Base-by-base conservation (phyloP, 495 filamentous ascomycete genomes). In the Penicillium paradoxum region DNA sequence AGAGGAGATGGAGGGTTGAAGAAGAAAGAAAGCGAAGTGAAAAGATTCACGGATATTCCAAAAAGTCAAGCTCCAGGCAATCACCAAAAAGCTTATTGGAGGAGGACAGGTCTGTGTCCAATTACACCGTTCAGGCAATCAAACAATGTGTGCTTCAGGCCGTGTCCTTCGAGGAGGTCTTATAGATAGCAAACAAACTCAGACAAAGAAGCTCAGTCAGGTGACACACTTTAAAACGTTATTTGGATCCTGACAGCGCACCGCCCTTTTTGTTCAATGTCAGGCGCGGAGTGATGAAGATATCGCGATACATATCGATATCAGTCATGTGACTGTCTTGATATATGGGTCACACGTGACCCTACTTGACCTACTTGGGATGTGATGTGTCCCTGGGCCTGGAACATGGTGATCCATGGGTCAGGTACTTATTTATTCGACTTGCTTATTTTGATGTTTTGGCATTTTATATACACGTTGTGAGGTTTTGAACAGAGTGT, bases 221-320 rank as follows among this genome's bases (percentile, higher is more conserved):
- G 5, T 0, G 24, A 1, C 18, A 17, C 15, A 10, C 25, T 30
- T 29, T 17, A 17, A 6, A 13, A 18, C 9, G 41, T 29, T 18
- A 17, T 29, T 27, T 44, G 9, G n/a, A 2, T 6, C 21, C 8
- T 25, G n/a, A 27, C 14, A 27, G 24, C 14, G 24, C 4, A 17
- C 41, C n/a, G 11, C 6, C n/a, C n/a, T 17, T 14, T 6, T 37
- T 25, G 3, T 11, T 43, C 4, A n/a, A 29, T 17, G 41, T 43
- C 27, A 27, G 17, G 15, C n/a, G 41, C 18, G 25, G 41, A 44
- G n/a, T 7, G n/a, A 44, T 44, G 41, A 44, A 44, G 41, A 44
- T 44, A 44, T 44, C 41, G 15, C 15, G 41, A 6, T 44, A 43
- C 41, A 27, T 43, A 44, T 29, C 49, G 49, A 32, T 51, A 51